These are phyloP conservation scores for Cordyceps fumosorosea DNA, from an alignment of 2,329 filamentous ascomycete genomes.

Conservation along the genomic window DNA sequence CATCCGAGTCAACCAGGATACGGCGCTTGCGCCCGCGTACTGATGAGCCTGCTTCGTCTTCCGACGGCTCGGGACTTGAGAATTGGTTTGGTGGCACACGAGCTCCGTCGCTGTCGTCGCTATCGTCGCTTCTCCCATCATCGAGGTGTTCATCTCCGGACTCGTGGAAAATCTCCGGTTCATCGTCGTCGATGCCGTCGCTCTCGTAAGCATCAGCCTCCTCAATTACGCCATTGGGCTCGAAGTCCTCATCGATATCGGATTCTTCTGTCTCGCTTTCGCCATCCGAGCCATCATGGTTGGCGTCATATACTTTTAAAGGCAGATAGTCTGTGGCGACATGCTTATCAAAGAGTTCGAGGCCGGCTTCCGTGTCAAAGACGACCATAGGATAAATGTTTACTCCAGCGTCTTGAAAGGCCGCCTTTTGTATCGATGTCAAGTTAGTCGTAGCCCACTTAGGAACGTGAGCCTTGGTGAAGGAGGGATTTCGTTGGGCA, in stretches of 20 bases:
- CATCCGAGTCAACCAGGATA: conserved; percentile 26
- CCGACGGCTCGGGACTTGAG: conserved; percentile 25
- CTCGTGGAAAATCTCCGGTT: conserved; percentile 20
- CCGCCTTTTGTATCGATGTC: background rate
- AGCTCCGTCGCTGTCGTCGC: conserved; percentile 8
- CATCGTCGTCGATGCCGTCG: conserved; percentile 32
- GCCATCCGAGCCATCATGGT: background rate
- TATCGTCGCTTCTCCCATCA: conserved; percentile 15
- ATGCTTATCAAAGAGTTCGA: conserved; percentile 18
- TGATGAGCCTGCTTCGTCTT: background rate
- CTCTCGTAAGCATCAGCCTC: conserved; percentile 30
- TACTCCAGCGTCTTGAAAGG: conserved; percentile 14
- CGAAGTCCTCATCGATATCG: conserved; percentile 15
- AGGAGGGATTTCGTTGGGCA: conserved; percentile 22
- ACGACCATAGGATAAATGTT: conserved; percentile 25
- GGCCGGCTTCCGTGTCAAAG: conserved; percentile 20
- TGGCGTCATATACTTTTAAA: conserved; percentile 7
- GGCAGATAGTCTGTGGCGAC: conserved; percentile 3
- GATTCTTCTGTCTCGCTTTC: conserved; percentile 5
- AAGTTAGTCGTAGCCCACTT: conserved; percentile 13
- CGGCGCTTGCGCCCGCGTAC: conserved; percentile 22
- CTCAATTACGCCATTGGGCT: conserved; percentile 10
- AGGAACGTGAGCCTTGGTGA: conserved; percentile 22
- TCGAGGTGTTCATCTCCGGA: conserved; percentile 22
- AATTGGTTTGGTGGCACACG: conserved; percentile 18